Percentiles rank a stretch among this genome's conserved stretches.
Conservation (phyloP, 768 basidiomycete genomes). For the Russula brevipes region DNA sequence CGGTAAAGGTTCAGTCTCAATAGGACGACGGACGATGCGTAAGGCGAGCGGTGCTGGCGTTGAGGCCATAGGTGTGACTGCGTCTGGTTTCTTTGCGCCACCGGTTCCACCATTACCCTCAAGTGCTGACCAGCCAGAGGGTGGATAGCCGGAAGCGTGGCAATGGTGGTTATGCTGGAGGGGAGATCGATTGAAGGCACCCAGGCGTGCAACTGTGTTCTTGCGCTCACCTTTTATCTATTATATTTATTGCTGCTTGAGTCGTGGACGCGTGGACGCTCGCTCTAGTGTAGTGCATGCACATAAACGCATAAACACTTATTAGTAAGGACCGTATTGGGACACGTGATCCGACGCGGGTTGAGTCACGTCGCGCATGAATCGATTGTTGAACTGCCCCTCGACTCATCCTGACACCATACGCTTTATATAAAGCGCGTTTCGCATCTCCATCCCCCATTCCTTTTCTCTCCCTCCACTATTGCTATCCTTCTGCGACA, state of each 20-base stretch:
- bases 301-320: neutral
- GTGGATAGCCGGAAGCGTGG: neutral
- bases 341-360: conserved; percentile 15
- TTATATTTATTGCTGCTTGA: conserved; percentile 2
- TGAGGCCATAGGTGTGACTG: conserved; percentile 70
- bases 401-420: conserved; percentile 17
- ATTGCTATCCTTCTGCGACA: neutral
- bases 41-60: conserved; percentile 70
- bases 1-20: conserved; percentile 52
- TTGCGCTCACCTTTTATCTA: neutral
- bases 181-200: too few relatives aligned
- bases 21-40: conserved; percentile 55
- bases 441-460: neutral
- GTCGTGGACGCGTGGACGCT: too few relatives aligned
- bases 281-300: too few relatives aligned
- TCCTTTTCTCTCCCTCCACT: neutral
- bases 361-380: conserved; percentile 6
- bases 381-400: neutral
- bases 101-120: conserved; percentile 9
- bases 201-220: too few relatives aligned
- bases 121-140: conserved; percentile 5
- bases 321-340: neutral
- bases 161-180: neutral
- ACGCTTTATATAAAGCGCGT: neutral
- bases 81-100: conserved; percentile 66